Conservation (phyloP, 768 basidiomycete species). For the Wakefieldia striispora region DNA sequence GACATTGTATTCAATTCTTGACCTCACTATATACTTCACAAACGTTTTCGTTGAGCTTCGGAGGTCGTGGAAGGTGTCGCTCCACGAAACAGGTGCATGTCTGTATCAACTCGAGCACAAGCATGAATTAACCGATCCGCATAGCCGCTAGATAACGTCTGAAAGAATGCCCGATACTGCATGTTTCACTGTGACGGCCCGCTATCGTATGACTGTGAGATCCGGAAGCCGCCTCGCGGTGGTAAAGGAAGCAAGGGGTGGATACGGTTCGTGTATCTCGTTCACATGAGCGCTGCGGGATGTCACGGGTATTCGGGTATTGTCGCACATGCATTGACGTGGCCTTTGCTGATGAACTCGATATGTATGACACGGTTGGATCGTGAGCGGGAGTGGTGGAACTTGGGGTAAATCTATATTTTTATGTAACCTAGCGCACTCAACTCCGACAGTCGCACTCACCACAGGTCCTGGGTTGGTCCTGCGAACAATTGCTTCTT, state of each 20-base stretch:
- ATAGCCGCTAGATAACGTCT: too few relatives aligned
- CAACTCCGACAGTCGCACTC: slow-evolving; percentile 6
- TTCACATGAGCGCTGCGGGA: slow-evolving; percentile 10
- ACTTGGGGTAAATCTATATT: background rate
- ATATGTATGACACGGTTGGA: slow-evolving; percentile 12
- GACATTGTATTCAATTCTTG: too few relatives aligned
- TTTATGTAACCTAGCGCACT: slow-evolving; percentile 27
- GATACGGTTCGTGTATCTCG: background rate
- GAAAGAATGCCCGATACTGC: too few relatives aligned
- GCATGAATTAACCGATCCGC: too few relatives aligned
- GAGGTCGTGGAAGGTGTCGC: too few relatives aligned
- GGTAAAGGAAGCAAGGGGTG: too few relatives aligned
- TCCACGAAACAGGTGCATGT: too few relatives aligned
- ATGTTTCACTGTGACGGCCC: background rate
- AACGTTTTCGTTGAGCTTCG: too few relatives aligned
- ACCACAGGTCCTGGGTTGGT: background rate
- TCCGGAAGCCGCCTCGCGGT: slow-evolving; percentile 7
- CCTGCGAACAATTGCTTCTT: slow-evolving; percentile 22
- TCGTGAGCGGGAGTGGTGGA: slow-evolving; percentile 1
- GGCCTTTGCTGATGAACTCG: background rate
- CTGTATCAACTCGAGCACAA: too few relatives aligned
- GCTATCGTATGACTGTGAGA: slow-evolving; percentile 10
- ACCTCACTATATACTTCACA: too few relatives aligned
- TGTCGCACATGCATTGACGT: background rate
- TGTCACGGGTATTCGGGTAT: slow-evolving; percentile 10